Evolutionary conservation across 176 grass and related monocot species (phyloP), one percentile per base, ranked within the genome.

Genomic region (Phoenix roebelenii): DNA sequence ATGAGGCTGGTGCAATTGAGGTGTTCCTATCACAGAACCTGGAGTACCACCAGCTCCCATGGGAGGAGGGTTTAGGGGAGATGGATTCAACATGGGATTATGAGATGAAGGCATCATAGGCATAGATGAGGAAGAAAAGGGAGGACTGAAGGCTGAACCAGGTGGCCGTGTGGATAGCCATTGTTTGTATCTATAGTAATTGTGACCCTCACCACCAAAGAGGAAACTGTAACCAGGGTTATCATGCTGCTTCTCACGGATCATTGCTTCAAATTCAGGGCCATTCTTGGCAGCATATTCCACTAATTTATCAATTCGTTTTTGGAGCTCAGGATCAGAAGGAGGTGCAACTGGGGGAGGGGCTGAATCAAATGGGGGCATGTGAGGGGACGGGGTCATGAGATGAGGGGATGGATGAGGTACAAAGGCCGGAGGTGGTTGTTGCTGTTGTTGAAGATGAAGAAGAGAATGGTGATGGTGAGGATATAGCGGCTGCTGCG

Each of bases 201-300:
- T 79, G 50, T 98, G 87, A 3, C 93, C 93, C 3, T 98, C 93
- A 14, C 93, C 93, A n/a, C 93, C 93, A 69, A 98, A 98, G 69
- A 98, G 71, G 72, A 98, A 98, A 60, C 84, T 77, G 67, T 98
- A 98, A 57, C 82, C 84, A 25, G 87, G 93, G 56, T 92, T 98
- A 62, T 92, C 87, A 59, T 88, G 87, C 69, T 98, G 87, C 80
- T 98, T 98, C 55, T 98, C 93, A 54, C 93, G 84, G 70, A 98
- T 92, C 84, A 92, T 72, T 25, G 63, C 72, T 72, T 98, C 93
- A 70, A 98, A 98, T 24, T 88, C 87, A 0, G 81, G 87, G 24
- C 93, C 93, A 52, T 92, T 88, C 75, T 98, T 98, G 67, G 76
- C 87, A 71, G 80, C 75, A 79, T 98, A 98, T 69, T 98, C 93